Base-by-base conservation (phyloP, 768 basidiomycete genomes). In the Lactarius quietus region DNA sequence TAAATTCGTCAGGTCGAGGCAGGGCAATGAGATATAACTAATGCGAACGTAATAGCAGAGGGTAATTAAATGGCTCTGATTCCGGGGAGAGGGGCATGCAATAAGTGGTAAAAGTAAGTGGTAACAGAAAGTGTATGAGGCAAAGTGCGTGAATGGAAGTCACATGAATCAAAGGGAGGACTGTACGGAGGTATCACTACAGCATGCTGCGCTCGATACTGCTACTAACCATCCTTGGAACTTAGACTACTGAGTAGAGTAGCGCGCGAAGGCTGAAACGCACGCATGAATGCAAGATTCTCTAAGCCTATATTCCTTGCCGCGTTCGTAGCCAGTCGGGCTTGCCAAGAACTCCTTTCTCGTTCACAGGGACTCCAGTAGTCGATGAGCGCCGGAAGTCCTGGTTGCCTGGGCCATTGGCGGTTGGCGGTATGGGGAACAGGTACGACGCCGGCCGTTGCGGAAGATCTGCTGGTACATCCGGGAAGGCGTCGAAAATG, bases 401-500 rank as follows among this genome's bases (percentile, higher is more conserved):
- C 10, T 60, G 65, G 17, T 63, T 41, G 31, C n/a, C 48, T n/a
- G 51, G 29, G 29, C 3, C 23, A 8, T 33, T 29, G n/a, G 64
- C 36, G 55, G 48, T 66, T 36, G 67, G 52, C 8, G 60, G 58
- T 12, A 59, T 33, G 26, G 69, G 67, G 57, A 58, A 61, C 12
- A 68, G 26, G 31, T 61, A 65, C 56, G 62, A 58, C 31, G 35
- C 31, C 1, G 68, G 52, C 43, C 66, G 60, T 53, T 57, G 61
- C 8, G 70, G 35, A 73, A 79, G 73, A 20, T 77, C 78, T 55
- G 81, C 77, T 1, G 89, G 89, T 6, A 90, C 88, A 38, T 83
- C 82, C 28, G 90, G 90, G 74, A 91, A 90, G 8, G 87, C 82
- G 64, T 90, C 88, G 68, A 86, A 88, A 28, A 89, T 75, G 14